Evolutionary conservation across 2,329 filamentous ascomycete genomes (phyloP), one percentile per base, ranked within the genome.

Genomic region (Calycina herbarum): DNA sequence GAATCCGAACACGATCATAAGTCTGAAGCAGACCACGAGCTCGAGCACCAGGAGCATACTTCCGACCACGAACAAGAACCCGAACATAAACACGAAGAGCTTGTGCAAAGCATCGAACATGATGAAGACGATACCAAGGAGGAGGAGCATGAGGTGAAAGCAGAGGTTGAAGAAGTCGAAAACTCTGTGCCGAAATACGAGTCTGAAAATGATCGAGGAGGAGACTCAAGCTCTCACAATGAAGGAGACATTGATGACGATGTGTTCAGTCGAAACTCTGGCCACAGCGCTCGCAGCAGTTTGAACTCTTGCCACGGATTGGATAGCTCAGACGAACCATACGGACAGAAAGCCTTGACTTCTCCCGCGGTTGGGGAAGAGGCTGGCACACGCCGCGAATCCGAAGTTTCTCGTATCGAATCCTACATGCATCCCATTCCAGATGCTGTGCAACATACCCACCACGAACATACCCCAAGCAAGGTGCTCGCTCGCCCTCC

Each of bases 401-500:
- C 67, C 27, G 75, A 83, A 79, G 76, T 88, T 81, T 74, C 82
- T 78, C 66, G 76, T 65, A 67, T 75, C 63, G 63, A 67, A 33
- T 74, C 73, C 27, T 73, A 73, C 59, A 69, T 72, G 35, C 72
- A 72, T 24, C 63, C 64, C 27, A 70, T 72, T 4, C 68, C 74
- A 74, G 45, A 82, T 80, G 10, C 78, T 79, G 11, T 77, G 80
- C 62, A 67, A 35, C 69, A 65, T 11, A n/a, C 45, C n/a, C 45
- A 51, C 35, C 35, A 38, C 35, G 35, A 38, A 38, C 35, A 38
- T 15, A 74, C 71, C 24, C 73, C 72, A 35, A 73, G 83, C 27
- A 84, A 88, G 62, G 82, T 83, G 7, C 85, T 84, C 7, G 82
- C 83, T 8, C 84, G 89, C 2, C 85, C 87, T 5, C 83, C 86